Evolutionary conservation across 2,329 filamentous ascomycete genomes (phyloP).

Genomic region (Whalleya microplaca): DNA sequence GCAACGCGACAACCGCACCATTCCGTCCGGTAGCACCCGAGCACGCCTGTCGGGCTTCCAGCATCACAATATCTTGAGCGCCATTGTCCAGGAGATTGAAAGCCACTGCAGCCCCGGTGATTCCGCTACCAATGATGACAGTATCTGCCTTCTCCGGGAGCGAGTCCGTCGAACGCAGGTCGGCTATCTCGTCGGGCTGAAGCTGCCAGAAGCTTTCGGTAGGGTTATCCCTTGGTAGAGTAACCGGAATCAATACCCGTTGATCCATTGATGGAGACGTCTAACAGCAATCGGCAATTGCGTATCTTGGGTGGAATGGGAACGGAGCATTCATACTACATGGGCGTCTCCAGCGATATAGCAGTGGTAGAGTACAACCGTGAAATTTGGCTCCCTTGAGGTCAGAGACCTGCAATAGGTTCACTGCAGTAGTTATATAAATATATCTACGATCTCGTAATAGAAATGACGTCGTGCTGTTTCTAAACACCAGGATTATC

Average conservation of each 20-base stretch:
- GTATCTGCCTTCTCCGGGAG: slow-evolving; percentile 60
- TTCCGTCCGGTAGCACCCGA: slow-evolving; percentile 69
- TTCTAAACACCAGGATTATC: too few species aligned
- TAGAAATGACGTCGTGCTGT: too few species aligned
- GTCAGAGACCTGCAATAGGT: too few species aligned
- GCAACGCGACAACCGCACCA: slow-evolving; percentile 35
- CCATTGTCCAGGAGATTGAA: slow-evolving; percentile 51
- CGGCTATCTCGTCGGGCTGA: slow-evolving; percentile 54
- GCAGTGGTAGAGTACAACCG: background rate
- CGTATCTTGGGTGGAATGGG: background rate
- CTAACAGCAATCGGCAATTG: background rate
- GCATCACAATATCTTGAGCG: slow-evolving; percentile 55
- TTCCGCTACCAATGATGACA: slow-evolving; percentile 67
- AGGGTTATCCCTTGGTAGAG: slow-evolving; percentile 54
- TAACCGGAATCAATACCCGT: slow-evolving; percentile 42
- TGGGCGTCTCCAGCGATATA: background rate
- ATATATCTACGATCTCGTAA: too few species aligned
- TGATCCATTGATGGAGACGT: slow-evolving; percentile 38
- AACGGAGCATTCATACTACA: background rate
- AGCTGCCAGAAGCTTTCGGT: slow-evolving; percentile 67
- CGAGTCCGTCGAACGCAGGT: slow-evolving; percentile 50
- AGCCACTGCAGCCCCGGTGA: slow-evolving; percentile 64
- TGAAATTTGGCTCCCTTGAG: too few species aligned
- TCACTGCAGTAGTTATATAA: too few species aligned
- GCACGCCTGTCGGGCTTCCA: slow-evolving; percentile 68